phyloP scores from a whole-genome alignment of 164 flowering plant species.

The Berberis vulgaris region DNA sequence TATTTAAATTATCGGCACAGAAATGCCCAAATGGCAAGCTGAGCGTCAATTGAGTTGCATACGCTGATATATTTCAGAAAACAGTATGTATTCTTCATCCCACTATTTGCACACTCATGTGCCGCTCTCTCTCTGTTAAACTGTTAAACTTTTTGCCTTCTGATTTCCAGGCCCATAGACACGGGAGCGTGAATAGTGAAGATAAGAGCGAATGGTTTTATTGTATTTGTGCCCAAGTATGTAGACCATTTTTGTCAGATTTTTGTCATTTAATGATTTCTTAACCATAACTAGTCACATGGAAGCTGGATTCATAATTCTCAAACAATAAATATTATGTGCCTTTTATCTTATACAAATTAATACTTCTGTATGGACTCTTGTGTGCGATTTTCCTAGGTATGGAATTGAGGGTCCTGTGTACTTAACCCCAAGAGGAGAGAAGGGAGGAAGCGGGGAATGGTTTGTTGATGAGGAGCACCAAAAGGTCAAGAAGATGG shows the following conservation, averaged over 20 bases:
- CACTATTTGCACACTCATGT: neutral
- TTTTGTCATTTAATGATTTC: neutral
- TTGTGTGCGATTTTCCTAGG: slow-evolving; percentile 24
- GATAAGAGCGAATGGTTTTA: slow-evolving; percentile 91
- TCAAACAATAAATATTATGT: too few species aligned
- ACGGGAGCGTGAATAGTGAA: slow-evolving; percentile 94
- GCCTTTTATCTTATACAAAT: too few species aligned
- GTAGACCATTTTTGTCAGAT: slow-evolving; percentile 7
- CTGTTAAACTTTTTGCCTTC: slow-evolving; percentile 11
- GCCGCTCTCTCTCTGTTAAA: neutral
- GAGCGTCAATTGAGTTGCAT: too few species aligned
- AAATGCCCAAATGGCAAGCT: too few species aligned
- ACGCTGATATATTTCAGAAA: too few species aligned
- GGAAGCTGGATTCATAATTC: too few species aligned
- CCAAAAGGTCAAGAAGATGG: slow-evolving; percentile 66
- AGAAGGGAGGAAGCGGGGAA: slow-evolving; percentile 38
- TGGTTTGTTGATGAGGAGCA: slow-evolving; percentile 85
- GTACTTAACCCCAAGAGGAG: slow-evolving; percentile 44
- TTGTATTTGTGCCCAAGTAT: slow-evolving; percentile 97
- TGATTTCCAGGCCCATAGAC: slow-evolving; percentile 66
- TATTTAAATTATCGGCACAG: too few species aligned
- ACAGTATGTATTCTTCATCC: neutral
- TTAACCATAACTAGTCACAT: neutral
- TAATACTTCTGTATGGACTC: neutral
- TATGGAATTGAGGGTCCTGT: slow-evolving; percentile 95